A percentile compares a stretch with the other conserved stretches of the same genome.
These are phyloP conservation scores for Oryza glaberrima DNA, from an alignment of 176 grass and related monocot species.

Conservation along the genomic window DNA sequence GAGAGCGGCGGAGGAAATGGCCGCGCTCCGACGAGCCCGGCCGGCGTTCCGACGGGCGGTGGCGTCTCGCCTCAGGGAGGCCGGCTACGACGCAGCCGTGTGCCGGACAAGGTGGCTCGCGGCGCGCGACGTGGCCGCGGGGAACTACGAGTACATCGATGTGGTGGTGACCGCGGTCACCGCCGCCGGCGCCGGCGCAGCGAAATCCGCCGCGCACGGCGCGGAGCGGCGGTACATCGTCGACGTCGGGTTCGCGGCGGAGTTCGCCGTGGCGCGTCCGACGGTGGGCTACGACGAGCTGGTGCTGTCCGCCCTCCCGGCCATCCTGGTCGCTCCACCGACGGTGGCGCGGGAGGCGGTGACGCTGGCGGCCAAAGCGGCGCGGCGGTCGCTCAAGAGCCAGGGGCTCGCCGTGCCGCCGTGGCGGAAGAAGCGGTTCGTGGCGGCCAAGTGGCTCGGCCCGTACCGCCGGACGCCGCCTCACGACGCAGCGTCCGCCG, in stretches of 20 bases:
- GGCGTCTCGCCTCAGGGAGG: constrained; percentile 15
- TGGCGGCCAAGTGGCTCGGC: constrained; percentile 36
- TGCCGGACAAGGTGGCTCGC: constrained; percentile 33
- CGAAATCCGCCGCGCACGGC: background rate
- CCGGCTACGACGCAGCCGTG: constrained; percentile 35
- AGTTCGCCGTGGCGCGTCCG: constrained; percentile 44
- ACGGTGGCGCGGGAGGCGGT: constrained; percentile 24
- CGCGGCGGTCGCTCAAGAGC: constrained; percentile 16
- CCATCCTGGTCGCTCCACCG: constrained; percentile 5
- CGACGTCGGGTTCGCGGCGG: constrained; percentile 39
- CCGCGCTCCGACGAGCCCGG: background rate
- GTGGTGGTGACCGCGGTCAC: constrained; percentile 8
- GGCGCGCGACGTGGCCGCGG: background rate
- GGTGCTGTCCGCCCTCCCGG: constrained; percentile 30
- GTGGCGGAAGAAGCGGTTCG: constrained; percentile 31
- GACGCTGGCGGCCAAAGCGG: background rate
- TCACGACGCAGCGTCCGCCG: too few relatives aligned
- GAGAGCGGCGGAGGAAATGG: background rate
- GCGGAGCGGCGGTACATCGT: constrained; percentile 45
- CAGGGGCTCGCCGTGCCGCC: constrained; percentile 33
- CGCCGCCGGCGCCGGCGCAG: background rate
- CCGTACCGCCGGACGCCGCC: background rate
- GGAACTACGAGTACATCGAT: constrained; percentile 49
- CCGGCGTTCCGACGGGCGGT: constrained; percentile 23
- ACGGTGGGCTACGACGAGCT: background rate